A percentile compares a stretch with the other conserved stretches of the same genome.
phyloP scores from a whole-genome alignment of 768 basidiomycete genomes.

The Kwoniella sp. region DNA sequence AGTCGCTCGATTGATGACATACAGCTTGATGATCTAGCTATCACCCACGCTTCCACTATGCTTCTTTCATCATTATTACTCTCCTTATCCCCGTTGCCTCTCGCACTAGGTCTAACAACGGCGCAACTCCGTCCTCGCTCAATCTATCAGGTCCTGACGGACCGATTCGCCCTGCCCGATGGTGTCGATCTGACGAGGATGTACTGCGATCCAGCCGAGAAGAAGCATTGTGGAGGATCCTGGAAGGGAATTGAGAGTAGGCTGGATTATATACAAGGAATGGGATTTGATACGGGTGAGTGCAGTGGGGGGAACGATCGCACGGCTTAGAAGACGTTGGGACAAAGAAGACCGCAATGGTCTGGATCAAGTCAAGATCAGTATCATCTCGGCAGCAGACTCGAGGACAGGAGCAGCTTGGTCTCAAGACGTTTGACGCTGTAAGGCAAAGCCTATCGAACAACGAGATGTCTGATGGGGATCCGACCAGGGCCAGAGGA shows the following conservation, averaged over 20 bases:
- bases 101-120: conserved; percentile 20
- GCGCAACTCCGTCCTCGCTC: conserved; percentile 39
- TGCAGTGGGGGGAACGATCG: background rate
- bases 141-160: conserved; percentile 55
- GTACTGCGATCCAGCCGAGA: conserved; percentile 33
- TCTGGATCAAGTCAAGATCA: too few relatives aligned
- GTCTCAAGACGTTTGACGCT: too few relatives aligned
- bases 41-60: conserved; percentile 4
- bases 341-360: too few relatives aligned
- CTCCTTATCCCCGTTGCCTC: conserved; percentile 3
- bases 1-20: too few relatives aligned
- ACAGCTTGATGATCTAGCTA: too few relatives aligned
- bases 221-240: conserved; percentile 52
- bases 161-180: conserved; percentile 51
- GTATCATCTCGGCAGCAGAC: too few relatives aligned
- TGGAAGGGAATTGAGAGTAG: conserved; percentile 52
- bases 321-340: too few relatives aligned
- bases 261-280: conserved; percentile 56
- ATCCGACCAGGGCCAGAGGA: too few relatives aligned
- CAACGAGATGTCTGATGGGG: too few relatives aligned
- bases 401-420: too few relatives aligned
- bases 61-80: conserved; percentile 13
- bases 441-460: too few relatives aligned
- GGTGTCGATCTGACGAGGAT: conserved; percentile 4
- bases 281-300: conserved; percentile 56